phyloP scores from a whole-genome alignment of 108 stramenopile species.

The Cyclostephanos tholiformis region DNA sequence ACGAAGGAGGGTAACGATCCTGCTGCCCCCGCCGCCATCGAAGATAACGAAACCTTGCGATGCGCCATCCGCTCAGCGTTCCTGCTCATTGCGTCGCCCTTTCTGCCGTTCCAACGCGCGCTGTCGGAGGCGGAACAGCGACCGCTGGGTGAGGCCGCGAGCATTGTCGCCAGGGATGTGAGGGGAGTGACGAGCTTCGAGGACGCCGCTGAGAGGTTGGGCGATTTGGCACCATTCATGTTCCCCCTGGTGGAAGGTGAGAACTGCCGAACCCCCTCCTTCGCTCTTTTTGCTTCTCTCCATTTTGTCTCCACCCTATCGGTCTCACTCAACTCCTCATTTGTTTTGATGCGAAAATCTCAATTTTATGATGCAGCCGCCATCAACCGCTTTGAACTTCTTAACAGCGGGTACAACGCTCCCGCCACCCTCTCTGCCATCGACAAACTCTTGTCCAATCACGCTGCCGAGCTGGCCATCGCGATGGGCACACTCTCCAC shows the following conservation, averaged over 20 bases:
- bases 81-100: conserved; percentile 70
- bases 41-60: conserved; percentile 46
- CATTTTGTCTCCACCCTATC: background rate
- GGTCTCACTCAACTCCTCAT: background rate
- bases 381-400: conserved; percentile 71
- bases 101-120: conserved; percentile 59
- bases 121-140: conserved; percentile 66
- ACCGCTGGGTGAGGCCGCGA: conserved; percentile 58
- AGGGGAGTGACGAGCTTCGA: conserved; percentile 56
- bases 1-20: conserved; percentile 26
- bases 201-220: conserved; percentile 65
- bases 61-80: conserved; percentile 50
- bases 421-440: conserved; percentile 53
- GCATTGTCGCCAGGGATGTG: conserved; percentile 64
- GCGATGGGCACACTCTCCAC: conserved; percentile 60
- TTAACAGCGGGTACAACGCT: conserved; percentile 76
- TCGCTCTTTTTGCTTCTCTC: background rate
- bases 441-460: conserved; percentile 64
- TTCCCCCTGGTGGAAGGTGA: conserved; percentile 72
- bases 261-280: background rate
- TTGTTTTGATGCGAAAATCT: background rate
- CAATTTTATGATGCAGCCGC: conserved; percentile 29
- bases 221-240: conserved; percentile 67
- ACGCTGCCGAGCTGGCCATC: conserved; percentile 73
- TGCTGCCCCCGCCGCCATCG: conserved; percentile 22